Conservation (phyloP, 306 rosid species). For the Acacia acuminata region DNA sequence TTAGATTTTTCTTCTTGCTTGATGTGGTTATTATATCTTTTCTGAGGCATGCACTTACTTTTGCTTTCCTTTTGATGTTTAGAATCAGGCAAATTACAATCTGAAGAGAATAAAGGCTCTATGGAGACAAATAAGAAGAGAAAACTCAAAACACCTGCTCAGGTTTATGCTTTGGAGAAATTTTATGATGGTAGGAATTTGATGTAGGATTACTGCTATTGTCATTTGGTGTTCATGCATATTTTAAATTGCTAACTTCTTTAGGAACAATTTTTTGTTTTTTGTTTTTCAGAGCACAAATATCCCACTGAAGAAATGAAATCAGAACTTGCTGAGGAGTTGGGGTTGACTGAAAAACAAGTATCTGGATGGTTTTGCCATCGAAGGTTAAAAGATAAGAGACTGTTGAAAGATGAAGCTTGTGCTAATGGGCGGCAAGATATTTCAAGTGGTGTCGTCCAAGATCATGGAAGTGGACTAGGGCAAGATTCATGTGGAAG, state of each 20-base stretch:
- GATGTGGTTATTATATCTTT: neutral
- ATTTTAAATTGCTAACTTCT: conserved; percentile 25
- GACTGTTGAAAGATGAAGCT: conserved; percentile 60
- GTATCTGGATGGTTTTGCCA: conserved; percentile 99
- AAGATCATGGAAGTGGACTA: conserved; percentile 91
- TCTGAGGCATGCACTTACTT: conserved; percentile 7
- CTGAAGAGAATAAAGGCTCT: conserved; percentile 75
- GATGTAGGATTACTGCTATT: conserved; percentile 9
- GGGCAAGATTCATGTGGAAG: conserved; percentile 99
- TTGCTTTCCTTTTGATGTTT: conserved; percentile 41
- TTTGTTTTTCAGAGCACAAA: conserved; percentile 66
- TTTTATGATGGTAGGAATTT: conserved; percentile 70
- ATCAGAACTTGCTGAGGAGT: conserved; percentile 59
- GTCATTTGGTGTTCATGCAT: conserved; percentile 20
- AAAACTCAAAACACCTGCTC: conserved; percentile 85
- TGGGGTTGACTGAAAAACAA: conserved; percentile 92
- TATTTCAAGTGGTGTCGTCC: conserved; percentile 87
- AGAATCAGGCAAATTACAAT: conserved; percentile 66
- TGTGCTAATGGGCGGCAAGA: conserved; percentile 79
- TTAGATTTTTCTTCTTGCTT: neutral
- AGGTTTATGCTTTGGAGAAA: conserved; percentile 75
- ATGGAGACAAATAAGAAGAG: conserved; percentile 73
- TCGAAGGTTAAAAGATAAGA: conserved; percentile 93
- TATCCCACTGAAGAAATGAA: conserved; percentile 95
- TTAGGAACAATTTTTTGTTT: conserved; percentile 18